Conservation (phyloP, 495 filamentous ascomycete genomes). For the Friedmanniomyces simplex region DNA sequence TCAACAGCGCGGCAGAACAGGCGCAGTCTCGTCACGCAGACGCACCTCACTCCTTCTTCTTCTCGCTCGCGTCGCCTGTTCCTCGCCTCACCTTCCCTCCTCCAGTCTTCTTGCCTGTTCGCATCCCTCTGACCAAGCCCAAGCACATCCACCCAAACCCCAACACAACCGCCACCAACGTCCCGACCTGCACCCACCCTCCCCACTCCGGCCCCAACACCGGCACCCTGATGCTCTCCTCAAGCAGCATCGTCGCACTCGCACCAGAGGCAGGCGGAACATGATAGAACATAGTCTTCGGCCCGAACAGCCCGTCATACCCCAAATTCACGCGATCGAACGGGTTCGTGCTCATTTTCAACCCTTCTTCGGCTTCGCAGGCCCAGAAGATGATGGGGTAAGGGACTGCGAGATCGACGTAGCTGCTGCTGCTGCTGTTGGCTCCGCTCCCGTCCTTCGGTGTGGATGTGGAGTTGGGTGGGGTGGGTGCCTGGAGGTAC, state of each 20-base stretch:
- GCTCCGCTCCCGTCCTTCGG: background rate
- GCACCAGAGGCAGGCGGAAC: slow-evolving; percentile 45
- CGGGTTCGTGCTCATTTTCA: slow-evolving; percentile 65
- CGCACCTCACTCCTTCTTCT: background rate
- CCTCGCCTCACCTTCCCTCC: background rate
- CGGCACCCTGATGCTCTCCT: slow-evolving; percentile 58
- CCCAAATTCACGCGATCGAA: slow-evolving; percentile 79
- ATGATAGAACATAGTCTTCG: slow-evolving; percentile 78
- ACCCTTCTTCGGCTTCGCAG: slow-evolving; percentile 60
- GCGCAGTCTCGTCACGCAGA: no score
- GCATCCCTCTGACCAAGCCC: slow-evolving; percentile 38
- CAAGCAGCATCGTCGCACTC: slow-evolving; percentile 30
- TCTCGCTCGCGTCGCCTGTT: background rate
- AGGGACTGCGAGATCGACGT: slow-evolving; percentile 42
- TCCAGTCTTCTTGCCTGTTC: background rate
- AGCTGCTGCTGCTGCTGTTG: background rate
- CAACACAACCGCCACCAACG: slow-evolving; percentile 53
- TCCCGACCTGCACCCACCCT: slow-evolving; percentile 56
- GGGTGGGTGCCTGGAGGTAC: slow-evolving; percentile 51
- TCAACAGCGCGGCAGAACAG: no score
- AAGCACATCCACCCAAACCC: slow-evolving; percentile 70
- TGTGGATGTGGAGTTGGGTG: slow-evolving; percentile 19
- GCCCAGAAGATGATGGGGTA: slow-evolving; percentile 90
- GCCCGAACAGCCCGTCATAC: slow-evolving; percentile 76
- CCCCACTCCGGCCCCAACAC: slow-evolving; percentile 56